Evolutionary conservation across 768 basidiomycete genomes (phyloP), one percentile per base, ranked within the genome.

Genomic region (Tephrocybe sp.): DNA sequence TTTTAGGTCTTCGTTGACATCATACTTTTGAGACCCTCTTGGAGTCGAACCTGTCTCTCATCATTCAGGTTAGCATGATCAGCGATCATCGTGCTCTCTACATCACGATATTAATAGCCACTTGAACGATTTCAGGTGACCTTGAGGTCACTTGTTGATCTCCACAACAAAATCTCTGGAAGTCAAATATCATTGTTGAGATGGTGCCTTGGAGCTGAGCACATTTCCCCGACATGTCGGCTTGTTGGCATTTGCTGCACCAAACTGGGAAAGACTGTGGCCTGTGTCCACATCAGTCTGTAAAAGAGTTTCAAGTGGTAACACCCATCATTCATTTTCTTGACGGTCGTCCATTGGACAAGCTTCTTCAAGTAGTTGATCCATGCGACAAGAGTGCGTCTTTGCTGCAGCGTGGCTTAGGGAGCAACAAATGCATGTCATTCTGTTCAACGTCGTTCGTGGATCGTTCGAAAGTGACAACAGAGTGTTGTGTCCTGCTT

Each of bases 281-380:
- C n/a, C n/a, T 11, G 28, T 30, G 17, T 12, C 15, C 14, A n/a
- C n/a, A 36, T 17, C 34, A 36, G 34, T 24, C 15, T 21, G 44
- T 33, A 3, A 18, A 6, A 10, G 28, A 15, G 24, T 28, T 23
- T 21, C 3, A 18, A 10, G 3, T 18, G 2, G 9, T 30, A 41
- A 36, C 49, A 36, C 30, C 41, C 49, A 50, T 50, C 41, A 50
- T 43, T 50, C 41, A 18, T 33, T 14, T 12, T 28, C 12, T 36
- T 50, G n/a, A 43, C 48, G 20, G 40, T 34, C 12, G 37, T 26
- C 6, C 25, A 12, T 21, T 39, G 26, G 17, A 32, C 11, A n/a
- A 12, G 24, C 34, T 36, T 36, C 34, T 36, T 36, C 34, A 4
- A 39, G 38, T 12, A 5, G 23, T 18, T 39, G 37, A 37, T 39